Conservation (phyloP, 805 yeast genomes). For the Sporopachydermia lactativora region DNA sequence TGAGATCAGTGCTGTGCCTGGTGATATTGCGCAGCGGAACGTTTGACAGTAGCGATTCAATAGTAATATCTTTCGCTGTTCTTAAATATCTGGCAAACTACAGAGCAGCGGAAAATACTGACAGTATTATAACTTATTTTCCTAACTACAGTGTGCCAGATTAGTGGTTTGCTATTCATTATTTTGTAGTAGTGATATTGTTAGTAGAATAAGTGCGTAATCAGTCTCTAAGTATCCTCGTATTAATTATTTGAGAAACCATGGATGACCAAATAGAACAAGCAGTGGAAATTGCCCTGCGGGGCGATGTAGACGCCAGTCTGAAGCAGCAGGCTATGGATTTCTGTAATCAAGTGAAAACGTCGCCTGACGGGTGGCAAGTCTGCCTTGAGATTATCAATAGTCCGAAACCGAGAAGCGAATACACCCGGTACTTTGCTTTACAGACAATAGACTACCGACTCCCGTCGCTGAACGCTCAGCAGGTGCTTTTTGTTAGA, state of each 20-base stretch:
- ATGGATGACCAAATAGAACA: conserved; percentile 59
- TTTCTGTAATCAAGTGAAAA: conserved; percentile 28
- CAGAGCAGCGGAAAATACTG: too few relatives aligned
- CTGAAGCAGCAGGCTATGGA: conserved; percentile 45
- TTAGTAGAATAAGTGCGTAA: neutral
- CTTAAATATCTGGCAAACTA: too few relatives aligned
- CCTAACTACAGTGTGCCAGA: too few relatives aligned
- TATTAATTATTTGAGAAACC: neutral
- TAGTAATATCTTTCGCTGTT: too few relatives aligned
- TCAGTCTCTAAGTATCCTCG: neutral
- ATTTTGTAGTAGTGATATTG: too few relatives aligned
- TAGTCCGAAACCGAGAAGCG: conserved; percentile 25
- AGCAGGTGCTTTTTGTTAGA: conserved; percentile 33
- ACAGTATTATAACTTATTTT: too few relatives aligned
- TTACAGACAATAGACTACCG: conserved; percentile 56
- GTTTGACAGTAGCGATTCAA: too few relatives aligned
- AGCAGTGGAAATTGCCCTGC: conserved; percentile 75
- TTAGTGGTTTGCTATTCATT: too few relatives aligned
- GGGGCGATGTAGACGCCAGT: conserved; percentile 46
- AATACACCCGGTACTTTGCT: conserved; percentile 49
- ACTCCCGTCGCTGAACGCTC: conserved; percentile 28
- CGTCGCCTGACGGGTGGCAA: conserved; percentile 33
- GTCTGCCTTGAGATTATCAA: conserved; percentile 27
- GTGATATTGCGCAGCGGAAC: too few relatives aligned
- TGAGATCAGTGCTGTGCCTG: too few relatives aligned